Percentiles rank a stretch among this genome's conserved stretches.
Conservation (phyloP, 225 moss, liverwort and hornwort genomes). For the Anthoceros angustus region DNA sequence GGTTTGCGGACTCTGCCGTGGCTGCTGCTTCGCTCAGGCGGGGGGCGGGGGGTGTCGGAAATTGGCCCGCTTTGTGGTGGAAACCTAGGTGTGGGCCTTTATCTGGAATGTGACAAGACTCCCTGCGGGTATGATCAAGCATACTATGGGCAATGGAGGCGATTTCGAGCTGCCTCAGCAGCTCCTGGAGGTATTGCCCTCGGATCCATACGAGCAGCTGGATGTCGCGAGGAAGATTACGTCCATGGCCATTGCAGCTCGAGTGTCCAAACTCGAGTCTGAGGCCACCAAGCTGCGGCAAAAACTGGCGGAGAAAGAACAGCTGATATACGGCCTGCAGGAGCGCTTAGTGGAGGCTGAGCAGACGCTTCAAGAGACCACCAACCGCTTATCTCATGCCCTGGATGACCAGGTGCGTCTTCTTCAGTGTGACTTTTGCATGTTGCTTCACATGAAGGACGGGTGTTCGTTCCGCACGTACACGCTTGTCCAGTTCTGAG, state of each 20-base stretch:
- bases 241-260: conserved; percentile 68
- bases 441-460: too few species aligned
- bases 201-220: conserved; percentile 89
- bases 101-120: background rate
- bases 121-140: background rate
- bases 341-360: conserved; percentile 65
- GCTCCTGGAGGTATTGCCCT: conserved; percentile 53
- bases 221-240: conserved; percentile 73
- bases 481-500: too few species aligned
- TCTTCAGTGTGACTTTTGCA: too few species aligned
- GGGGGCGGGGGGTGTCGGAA: too few species aligned
- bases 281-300: conserved; percentile 62
- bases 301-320: conserved; percentile 75
- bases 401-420: conserved; percentile 48
- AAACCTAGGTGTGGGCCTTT: background rate
- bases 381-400: conserved; percentile 46
- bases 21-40: too few species aligned
- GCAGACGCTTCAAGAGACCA: conserved; percentile 57
- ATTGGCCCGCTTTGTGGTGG: background rate
- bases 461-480: too few species aligned
- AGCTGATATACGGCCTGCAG: conserved; percentile 45
- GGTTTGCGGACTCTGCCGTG: too few species aligned
- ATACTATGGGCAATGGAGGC: conserved; percentile 48
- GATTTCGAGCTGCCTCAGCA: conserved; percentile 74
- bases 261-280: conserved; percentile 58